Evolutionary conservation across 768 basidiomycete species (phyloP).

Genomic region (Boletus barrowsii): DNA sequence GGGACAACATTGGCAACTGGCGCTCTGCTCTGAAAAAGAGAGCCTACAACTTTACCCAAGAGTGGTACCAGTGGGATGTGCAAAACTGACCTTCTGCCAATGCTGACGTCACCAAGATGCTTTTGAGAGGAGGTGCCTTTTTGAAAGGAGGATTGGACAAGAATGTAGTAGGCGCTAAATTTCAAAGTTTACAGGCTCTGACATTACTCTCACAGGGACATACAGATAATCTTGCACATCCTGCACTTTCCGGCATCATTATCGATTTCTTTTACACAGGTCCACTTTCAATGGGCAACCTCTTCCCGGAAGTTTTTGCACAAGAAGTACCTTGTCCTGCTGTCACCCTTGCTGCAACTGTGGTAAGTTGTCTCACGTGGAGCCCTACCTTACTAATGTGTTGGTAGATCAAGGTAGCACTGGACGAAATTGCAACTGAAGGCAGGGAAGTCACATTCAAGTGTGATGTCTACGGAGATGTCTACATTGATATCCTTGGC

Average conservation of each 20-base stretch:
- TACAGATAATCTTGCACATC: neutral
- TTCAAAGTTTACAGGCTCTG: neutral
- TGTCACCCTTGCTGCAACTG: neutral
- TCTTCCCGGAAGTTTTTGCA: neutral
- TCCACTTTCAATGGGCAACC: neutral
- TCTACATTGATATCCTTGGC: neutral
- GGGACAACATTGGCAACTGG: neutral
- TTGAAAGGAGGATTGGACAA: neutral
- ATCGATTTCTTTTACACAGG: neutral
- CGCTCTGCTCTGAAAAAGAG: neutral
- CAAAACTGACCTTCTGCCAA: neutral
- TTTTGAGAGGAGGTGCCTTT: neutral
- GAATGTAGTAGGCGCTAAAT: neutral
- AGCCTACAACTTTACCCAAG: neutral
- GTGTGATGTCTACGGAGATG: neutral
- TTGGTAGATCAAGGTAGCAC: neutral
- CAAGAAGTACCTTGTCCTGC: neutral
- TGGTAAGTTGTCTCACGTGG: neutral
- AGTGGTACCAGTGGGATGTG: neutral
- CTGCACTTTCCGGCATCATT: neutral
- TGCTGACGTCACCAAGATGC: neutral
- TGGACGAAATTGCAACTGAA: neutral
- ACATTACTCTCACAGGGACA: neutral
- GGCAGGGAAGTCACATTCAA: neutral
- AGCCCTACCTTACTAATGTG: neutral